Evolutionary conservation across 2,329 filamentous ascomycete genomes (phyloP), one percentile per base, ranked within the genome.

Genomic region (Hypoxylon sp.): DNA sequence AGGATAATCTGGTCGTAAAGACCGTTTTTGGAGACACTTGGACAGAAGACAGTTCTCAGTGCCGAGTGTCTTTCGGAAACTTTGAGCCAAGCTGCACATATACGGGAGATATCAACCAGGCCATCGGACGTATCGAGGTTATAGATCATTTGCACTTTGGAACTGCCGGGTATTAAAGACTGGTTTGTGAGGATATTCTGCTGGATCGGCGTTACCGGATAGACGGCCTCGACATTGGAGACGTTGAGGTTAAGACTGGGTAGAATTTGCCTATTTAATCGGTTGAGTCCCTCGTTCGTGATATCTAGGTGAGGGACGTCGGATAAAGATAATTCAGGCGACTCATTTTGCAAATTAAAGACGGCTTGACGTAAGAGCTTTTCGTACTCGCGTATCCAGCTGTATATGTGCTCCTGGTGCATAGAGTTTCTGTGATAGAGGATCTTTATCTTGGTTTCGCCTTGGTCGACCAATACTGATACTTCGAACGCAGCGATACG

Each of bases 401-500:
- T 69, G 6, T 75, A 70, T 49, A 86, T 82, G 48, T 76, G 77
- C 3, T 79, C 74, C 44, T 80, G 79, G 55, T 82, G 78, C 6
- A 69, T 76, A 7, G 80, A 79, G 17, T 76, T 73, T 6, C 73
- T 74, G 67, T 79, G 82, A 69, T 81, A 84, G 0, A 81, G 68
- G 22, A 85, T 77, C 32, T 81, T 81, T 53, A 86, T 69, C 30
- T 78, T 80, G 2, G 81, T 80, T 26, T 76, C 73, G 19, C 79
- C 81, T 20, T 80, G 76, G 34, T 84, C 80, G 11, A 84, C 72
- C 60, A 78, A 77, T n/a, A 81, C 78, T 0, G 80, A 82, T 3
- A 85, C 73, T 62, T 86, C 84, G 11, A 86, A 85, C 0, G 84
- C 65, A 0, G 84, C 80, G 7, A 84, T 80, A 8, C 84, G 80